phyloP scores from a whole-genome alignment of 495 filamentous ascomycete genomes.

The Aspergillus panamensis region DNA sequence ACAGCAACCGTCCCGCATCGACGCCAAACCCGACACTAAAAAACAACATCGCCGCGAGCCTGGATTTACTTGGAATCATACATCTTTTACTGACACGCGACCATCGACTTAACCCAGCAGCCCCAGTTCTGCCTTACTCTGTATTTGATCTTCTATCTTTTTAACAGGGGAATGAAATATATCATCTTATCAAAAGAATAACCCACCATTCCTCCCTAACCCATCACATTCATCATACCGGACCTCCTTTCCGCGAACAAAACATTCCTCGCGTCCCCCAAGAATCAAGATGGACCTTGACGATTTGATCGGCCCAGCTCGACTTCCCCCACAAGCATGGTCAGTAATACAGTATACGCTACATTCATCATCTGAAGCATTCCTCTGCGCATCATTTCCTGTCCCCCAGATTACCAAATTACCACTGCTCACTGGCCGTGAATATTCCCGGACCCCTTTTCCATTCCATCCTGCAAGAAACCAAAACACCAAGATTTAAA shows the following conservation, averaged over 20 bases:
- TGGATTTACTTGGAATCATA: not conserved
- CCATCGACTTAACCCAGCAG: not conserved
- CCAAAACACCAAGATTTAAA: not conserved
- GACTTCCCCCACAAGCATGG: conserved; percentile 14
- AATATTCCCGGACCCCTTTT: not conserved
- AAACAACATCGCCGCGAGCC: not conserved
- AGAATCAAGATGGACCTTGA: conserved; percentile 13
- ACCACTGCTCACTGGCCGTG: not conserved
- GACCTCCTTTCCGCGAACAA: conserved; percentile 49
- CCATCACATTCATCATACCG: not conserved
- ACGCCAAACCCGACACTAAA: not conserved
- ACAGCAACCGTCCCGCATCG: conserved; percentile 18
- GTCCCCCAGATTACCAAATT: not conserved
- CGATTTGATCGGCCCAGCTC: not conserved
- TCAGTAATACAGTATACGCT: conserved; percentile 4
- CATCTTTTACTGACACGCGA: not conserved
- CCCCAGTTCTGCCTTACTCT: not conserved
- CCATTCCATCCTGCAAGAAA: not conserved
- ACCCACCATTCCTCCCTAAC: not conserved
- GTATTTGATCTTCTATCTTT: conserved; percentile 8
- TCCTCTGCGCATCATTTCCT: not conserved
- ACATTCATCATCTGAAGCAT: conserved; percentile 4
- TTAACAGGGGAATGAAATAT: not conserved
- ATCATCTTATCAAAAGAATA: conserved; percentile 2
- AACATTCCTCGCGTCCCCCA: conserved; percentile 40